phyloP scores from a whole-genome alignment of 768 basidiomycete genomes.

The Suillus americanus region DNA sequence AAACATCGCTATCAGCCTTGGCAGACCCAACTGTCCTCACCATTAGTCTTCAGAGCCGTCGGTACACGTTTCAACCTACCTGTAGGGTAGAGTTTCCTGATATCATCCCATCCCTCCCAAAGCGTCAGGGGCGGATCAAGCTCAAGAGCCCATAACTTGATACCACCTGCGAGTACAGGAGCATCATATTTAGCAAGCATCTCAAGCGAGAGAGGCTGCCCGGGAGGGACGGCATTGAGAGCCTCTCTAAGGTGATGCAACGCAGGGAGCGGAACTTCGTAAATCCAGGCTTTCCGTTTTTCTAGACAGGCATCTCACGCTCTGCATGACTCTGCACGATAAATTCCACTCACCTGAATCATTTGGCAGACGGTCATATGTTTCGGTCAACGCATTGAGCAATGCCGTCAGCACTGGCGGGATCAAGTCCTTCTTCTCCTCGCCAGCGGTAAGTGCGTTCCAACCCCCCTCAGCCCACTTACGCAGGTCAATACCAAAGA shows the following conservation, averaged over 20 bases:
- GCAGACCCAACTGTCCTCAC: constrained; percentile 50
- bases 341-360: constrained; percentile 55
- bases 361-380: constrained; percentile 58
- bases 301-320: constrained; percentile 41
- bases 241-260: constrained; percentile 85
- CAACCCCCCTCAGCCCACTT: constrained; percentile 89
- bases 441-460: constrained; percentile 53
- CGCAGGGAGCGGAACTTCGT: constrained; percentile 83
- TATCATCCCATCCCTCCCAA: constrained; percentile 92
- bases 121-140: constrained; percentile 82
- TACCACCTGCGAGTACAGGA: constrained; percentile 78
- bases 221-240: constrained; percentile 67
- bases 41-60: not conserved
- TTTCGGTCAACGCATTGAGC: constrained; percentile 58
- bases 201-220: constrained; percentile 46
- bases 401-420: constrained; percentile 76
- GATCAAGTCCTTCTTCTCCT: constrained; percentile 58
- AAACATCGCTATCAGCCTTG: constrained; percentile 51
- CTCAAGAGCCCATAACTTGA: constrained; percentile 93
- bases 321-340: not conserved
- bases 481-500: constrained; percentile 89
- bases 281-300: constrained; percentile 90
- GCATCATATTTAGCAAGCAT: constrained; percentile 77
- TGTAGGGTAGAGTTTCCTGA: constrained; percentile 81
- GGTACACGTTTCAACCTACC: constrained; percentile 31